Evolutionary conservation across 129 eudicot genomes (phyloP), one percentile per base, ranked within the genome.

Genomic region (Daucus carota): DNA sequence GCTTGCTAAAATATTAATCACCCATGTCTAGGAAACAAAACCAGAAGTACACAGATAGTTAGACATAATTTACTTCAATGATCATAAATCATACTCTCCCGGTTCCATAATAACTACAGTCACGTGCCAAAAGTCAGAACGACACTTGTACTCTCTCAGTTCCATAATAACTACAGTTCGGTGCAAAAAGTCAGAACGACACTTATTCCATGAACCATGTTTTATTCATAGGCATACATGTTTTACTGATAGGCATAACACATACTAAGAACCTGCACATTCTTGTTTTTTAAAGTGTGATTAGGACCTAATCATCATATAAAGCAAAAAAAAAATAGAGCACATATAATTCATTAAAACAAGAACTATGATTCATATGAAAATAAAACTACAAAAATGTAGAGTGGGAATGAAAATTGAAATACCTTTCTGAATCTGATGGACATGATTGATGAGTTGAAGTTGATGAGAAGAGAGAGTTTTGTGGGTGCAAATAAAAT

Each of bases 341-440:
- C 5, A 24, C 10, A 14, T 14, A 5, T 62, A 0, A 42, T 36
- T 5, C 40, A 36, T 36, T 36, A 5, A 36, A 36, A 36, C 5
- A 36, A 36, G 40, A 36, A 36, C 40, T 36, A 36, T 2, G 26
- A 50, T 16, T 14, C 7, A 38, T 22, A 42, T 31, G 31, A 59
- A 36, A n/a, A 9, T 31, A 18, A 16, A 14, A 24, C 18, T n/a
- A 42, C 10, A 18, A 22, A 6, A 47, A 45, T n/a, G 20, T 26
- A 76, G 34, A 4, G 12, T 33, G 15, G 6, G 40, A 36, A 36
- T 36, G 40, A 2, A 5, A 40, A 76, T 0, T 8, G n/a, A 32
- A 52, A 18, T 84, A 84, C 88, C 84, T 78, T 79, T 78, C 85
- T 70, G 80, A 75, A 70, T 62, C 85, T 74, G 85, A 81, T 81